A percentile compares a stretch with the other conserved stretches of the same genome.
Evolutionary conservation across 306 rosid species (phyloP).

Genomic region (Purshia tridentata): DNA sequence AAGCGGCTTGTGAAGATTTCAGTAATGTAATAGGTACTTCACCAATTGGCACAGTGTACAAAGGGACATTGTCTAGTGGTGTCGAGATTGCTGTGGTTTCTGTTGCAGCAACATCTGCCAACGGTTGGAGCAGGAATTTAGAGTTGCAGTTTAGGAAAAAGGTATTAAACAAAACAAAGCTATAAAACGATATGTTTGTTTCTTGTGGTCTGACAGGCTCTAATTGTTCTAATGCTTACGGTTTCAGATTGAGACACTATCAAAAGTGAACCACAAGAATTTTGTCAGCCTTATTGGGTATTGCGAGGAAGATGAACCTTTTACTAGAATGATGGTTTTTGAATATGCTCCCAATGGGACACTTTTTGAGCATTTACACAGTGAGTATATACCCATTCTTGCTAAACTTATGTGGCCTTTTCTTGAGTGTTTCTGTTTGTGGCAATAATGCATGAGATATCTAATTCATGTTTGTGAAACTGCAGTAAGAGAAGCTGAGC

Average conservation of each 20-base stretch:
- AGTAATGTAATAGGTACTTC: slow-evolving; percentile 84
- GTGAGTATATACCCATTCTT: slow-evolving; percentile 44
- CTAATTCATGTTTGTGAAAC: background rate
- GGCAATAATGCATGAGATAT: slow-evolving; percentile 7
- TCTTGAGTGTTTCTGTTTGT: background rate
- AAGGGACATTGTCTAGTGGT: slow-evolving; percentile 95
- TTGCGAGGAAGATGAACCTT: slow-evolving; percentile 87
- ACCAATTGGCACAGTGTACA: slow-evolving; percentile 74
- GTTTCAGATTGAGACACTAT: slow-evolving; percentile 69
- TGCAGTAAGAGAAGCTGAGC: slow-evolving; percentile 92
- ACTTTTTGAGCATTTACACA: slow-evolving; percentile 87
- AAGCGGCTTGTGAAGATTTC: slow-evolving; percentile 94
- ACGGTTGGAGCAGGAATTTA: slow-evolving; percentile 62
- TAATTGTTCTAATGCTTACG: slow-evolving; percentile 26
- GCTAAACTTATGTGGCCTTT: background rate
- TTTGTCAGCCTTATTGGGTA: slow-evolving; percentile 83
- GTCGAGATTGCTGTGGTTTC: slow-evolving; percentile 90
- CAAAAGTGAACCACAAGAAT: slow-evolving; percentile 94
- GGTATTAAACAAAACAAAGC: slow-evolving; percentile 43
- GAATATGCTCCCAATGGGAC: slow-evolving; percentile 97
- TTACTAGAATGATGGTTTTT: slow-evolving; percentile 91
- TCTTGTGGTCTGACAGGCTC: slow-evolving; percentile 15
- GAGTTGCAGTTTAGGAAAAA: slow-evolving; percentile 80
- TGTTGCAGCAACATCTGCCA: slow-evolving; percentile 47
- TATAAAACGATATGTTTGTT: slow-evolving; percentile 6